A percentile compares a stretch with the other conserved stretches of the same genome.
Evolutionary conservation across 805 yeast genomes (phyloP).

Genomic region (Yarrowia sp.): DNA sequence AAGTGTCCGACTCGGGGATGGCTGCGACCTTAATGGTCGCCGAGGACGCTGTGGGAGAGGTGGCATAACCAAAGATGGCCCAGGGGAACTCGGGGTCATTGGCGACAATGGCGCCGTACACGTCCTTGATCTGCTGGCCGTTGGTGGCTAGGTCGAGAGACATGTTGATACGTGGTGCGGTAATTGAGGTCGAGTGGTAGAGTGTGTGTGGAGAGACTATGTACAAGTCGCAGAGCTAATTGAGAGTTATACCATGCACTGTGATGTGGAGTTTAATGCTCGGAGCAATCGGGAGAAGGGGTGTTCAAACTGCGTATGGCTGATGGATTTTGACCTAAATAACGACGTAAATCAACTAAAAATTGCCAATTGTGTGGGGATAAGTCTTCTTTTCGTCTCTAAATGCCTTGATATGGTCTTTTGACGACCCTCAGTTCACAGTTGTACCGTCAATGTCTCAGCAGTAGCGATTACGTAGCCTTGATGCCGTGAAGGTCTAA

Average conservation of each 20-base stretch:
- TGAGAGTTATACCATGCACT: constrained; percentile 17
- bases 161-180: constrained; percentile 35
- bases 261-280: constrained; percentile 31
- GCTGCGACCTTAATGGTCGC: constrained; percentile 53
- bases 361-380: not conserved
- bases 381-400: no score
- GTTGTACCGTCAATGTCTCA: constrained; percentile 6
- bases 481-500: not conserved
- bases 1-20: constrained; percentile 58
- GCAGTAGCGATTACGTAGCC: not conserved
- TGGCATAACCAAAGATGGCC: constrained; percentile 81
- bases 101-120: constrained; percentile 79
- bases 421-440: not conserved
- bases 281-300: constrained; percentile 8
- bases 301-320: no score
- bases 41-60: constrained; percentile 51
- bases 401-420: not conserved
- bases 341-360: no score
- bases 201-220: constrained; percentile 13
- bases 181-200: constrained; percentile 4
- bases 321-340: no score
- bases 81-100: constrained; percentile 76
- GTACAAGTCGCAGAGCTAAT: constrained; percentile 5
- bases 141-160: constrained; percentile 63
- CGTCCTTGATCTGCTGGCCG: constrained; percentile 74